Base-by-base conservation (phyloP, 768 basidiomycete species). In the Russula vinacea region DNA sequence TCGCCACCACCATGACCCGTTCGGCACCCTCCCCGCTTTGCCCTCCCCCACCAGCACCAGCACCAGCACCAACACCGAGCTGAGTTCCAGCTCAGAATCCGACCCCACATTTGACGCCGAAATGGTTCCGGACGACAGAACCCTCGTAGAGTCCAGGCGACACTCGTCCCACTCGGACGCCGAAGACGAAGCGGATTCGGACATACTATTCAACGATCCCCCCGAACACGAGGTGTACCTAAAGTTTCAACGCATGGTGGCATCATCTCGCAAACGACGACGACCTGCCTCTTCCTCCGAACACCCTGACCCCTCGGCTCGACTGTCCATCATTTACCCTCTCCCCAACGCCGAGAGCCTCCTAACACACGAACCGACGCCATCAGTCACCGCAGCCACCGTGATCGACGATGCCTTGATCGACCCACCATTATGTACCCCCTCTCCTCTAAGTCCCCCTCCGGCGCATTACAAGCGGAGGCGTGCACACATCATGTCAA, bases 391-490 rank as follows among this genome's bases (percentile, higher is more conserved):
- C 8, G 16, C 49, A 7, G 2, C 55, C n/a, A 19, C 59, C 8
- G 16, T 24, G 10, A 40, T 32, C 42, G 58, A 64, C 22, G 58
- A 60, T 14, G 35, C 35, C n/a, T 54, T 45, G 16, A 10, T 44
- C 13, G n/a, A 32, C 19, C 32, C 55, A 26, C 32, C 59, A 51
- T 35, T 33, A 29, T 51, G 33, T 19, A 42, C 40, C 44, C 10
- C 44, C 44, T 45, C 4, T 51, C 26, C 64, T 32, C 39, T 65
- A 29, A 52, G 55, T n/a, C 64, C 64, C 8, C 64, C 64, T 35
- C 64, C 64, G 2, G 33, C 64, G 4, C 64, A 65, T 40, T 65
- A 60, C 33, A 65, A 65, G 49, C 59, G 64, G 39, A 61, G 58
- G 49, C 64, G 64, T 22, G 64, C 59, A 24, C 59, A 40, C 49